These are phyloP conservation scores for Vaccinium corymbosum DNA, from an alignment of 148 eudicot species.

Conservation along the genomic window DNA sequence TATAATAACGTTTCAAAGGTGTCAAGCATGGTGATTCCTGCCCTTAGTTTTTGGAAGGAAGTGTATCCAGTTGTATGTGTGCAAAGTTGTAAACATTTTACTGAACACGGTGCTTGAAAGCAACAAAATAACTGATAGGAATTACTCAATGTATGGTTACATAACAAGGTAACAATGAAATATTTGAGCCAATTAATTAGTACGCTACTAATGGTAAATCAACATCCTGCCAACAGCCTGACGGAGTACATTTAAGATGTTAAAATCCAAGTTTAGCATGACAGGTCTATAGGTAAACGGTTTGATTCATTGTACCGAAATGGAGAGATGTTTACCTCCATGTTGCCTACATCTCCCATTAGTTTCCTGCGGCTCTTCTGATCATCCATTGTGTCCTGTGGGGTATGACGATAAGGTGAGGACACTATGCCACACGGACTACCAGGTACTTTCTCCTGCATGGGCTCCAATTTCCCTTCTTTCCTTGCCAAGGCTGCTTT, in stretches of 20 bases:
- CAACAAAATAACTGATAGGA: background rate
- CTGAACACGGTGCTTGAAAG: background rate
- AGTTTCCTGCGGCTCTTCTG: slow-evolving; percentile 48
- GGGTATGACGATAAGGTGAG: slow-evolving; percentile 44
- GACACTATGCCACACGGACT: slow-evolving; percentile 46
- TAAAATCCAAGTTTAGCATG: background rate
- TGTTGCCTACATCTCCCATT: slow-evolving; percentile 70
- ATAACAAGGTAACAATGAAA: background rate
- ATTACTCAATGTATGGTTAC: background rate
- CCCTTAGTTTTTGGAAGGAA: background rate
- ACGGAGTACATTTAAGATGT: background rate
- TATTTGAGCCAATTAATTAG: background rate
- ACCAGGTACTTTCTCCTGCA: slow-evolving; percentile 34
- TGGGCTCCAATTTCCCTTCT: slow-evolving; percentile 47
- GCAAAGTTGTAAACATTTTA: background rate
- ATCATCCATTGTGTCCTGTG: slow-evolving; percentile 27
- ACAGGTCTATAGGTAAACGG: background rate
- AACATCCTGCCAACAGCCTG: background rate
- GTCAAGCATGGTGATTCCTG: background rate
- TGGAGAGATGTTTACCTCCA: slow-evolving; percentile 51
- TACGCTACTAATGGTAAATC: background rate
- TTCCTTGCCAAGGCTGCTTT: slow-evolving; percentile 83
- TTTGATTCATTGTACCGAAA: background rate
- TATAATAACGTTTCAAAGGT: background rate
- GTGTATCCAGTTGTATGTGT: background rate